Evolutionary conservation across 2,329 filamentous ascomycete species (phyloP), one percentile per base, ranked within the genome.

Genomic region (Diaporthe caulivora): DNA sequence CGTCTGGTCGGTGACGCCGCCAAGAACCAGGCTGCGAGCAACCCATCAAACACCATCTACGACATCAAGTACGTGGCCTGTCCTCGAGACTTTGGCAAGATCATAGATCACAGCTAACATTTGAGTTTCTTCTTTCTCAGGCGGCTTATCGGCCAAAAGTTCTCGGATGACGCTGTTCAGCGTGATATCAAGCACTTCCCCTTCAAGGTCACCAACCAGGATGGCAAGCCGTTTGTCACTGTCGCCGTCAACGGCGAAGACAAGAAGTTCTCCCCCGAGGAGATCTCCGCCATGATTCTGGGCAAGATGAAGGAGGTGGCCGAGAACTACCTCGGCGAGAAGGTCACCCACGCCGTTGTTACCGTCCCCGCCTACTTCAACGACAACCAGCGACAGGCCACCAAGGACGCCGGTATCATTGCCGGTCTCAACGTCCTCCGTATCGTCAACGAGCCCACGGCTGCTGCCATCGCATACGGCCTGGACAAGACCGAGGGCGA

Each of bases 281-380:
- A 95, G 83, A 86, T 95, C 80, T 94, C 92, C 78, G 92, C 93
- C 83, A 95, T 95, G 91, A 91, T 95, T 82, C 87, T 94, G 76
- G 91, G 91, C 84, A 94, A 94, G 90, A 95, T 95, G 93, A 94
- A 94, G 90, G 92, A 94, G 82, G 91, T 93, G 77, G 92, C 93
- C 79, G 93, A 95, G 87, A 86, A 88, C 81, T 95, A 94, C 84
- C 87, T 95, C 71, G 92, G 93, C 83, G 92, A 95, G 89, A 93
- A 94, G 86, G 92, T 95, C 76, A 94, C 92, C 83, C 93, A 95
- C 89, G 93, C 93, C 80, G 93, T 98, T 81, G 95, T 98, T 77
- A 98, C 95, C 76, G 95, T 98, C 78, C 95, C 95, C 80, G 95
- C 95, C 86, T 98, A 98, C 89, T 98, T 98, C 94, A 98, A 97